phyloP scores from a whole-genome alignment of 208 protist species.

The Eutreptiella sp. region DNA sequence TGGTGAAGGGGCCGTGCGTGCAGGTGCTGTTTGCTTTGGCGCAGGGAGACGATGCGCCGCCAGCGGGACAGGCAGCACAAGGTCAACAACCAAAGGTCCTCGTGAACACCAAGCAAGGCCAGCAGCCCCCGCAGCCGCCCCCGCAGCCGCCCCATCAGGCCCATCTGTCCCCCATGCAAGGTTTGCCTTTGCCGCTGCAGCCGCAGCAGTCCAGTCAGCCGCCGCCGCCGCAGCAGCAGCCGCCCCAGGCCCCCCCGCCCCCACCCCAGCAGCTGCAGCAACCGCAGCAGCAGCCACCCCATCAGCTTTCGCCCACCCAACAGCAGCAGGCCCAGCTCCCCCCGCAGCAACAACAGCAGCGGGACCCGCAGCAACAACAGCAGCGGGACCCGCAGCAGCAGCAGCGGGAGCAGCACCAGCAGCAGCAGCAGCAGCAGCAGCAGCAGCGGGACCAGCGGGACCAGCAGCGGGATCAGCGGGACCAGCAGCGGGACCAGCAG shows the following conservation, averaged over 20 bases:
- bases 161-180: too few species aligned
- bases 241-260: background rate
- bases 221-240: background rate
- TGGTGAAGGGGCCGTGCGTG: too few species aligned
- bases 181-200: background rate
- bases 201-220: constrained; percentile 1
- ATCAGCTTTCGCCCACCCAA: too few species aligned
- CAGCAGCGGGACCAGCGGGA: too few species aligned
- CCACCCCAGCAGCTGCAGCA: background rate
- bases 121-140: background rate
- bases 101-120: background rate
- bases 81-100: background rate
- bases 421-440: too few species aligned
- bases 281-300: constrained; percentile 1
- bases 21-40: too few species aligned
- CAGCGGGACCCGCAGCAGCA: constrained; percentile 7
- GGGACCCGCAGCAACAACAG: constrained; percentile 13
- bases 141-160: constrained; percentile 2
- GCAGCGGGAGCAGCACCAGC: background rate
- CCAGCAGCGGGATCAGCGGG: constrained; percentile 10
- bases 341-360: background rate
- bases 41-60: too few species aligned
- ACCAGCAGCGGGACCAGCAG: constrained; percentile 3
- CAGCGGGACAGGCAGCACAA: background rate
- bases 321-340: constrained; percentile 1